These are phyloP conservation scores for Xylaria sp. DNA, from an alignment of 2,329 filamentous ascomycete genomes.

Conservation along the genomic window DNA sequence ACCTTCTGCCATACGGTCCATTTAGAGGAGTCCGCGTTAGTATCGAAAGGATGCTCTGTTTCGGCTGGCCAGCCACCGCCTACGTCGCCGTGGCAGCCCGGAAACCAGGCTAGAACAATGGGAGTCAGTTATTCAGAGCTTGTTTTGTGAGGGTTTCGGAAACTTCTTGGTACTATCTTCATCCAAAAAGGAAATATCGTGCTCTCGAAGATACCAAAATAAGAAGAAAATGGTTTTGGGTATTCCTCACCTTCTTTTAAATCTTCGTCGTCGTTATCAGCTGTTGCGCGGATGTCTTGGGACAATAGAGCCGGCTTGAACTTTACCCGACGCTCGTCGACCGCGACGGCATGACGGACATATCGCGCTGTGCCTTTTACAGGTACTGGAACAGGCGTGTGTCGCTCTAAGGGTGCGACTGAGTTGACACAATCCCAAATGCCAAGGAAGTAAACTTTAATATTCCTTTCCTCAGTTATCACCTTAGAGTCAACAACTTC, in stretches of 20 bases:
- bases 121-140: too few species aligned
- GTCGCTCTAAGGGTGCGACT: constrained; percentile 55
- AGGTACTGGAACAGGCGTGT: constrained; percentile 52
- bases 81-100: constrained; percentile 57
- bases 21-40: constrained; percentile 38
- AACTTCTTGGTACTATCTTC: too few species aligned
- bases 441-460: constrained; percentile 64
- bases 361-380: constrained; percentile 55
- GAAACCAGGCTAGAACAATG: not conserved
- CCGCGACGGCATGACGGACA: constrained; percentile 63
- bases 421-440: constrained; percentile 66
- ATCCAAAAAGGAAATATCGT: too few species aligned
- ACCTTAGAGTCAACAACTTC: constrained; percentile 19
- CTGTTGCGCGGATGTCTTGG: constrained; percentile 51
- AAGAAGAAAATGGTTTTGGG: too few species aligned
- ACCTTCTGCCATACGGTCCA: constrained; percentile 50
- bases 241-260: constrained; percentile 56
- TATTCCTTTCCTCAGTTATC: constrained; percentile 36
- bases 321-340: constrained; percentile 65
- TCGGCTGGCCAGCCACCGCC: constrained; percentile 59
- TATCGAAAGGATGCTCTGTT: constrained; percentile 40
- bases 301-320: constrained; percentile 63
- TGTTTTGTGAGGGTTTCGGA: too few species aligned
- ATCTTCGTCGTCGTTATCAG: constrained; percentile 50
- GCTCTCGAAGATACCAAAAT: too few species aligned